Evolutionary conservation across 768 basidiomycete genomes (phyloP), one percentile per base, ranked within the genome.

Genomic region (Termitomyces sp.): DNA sequence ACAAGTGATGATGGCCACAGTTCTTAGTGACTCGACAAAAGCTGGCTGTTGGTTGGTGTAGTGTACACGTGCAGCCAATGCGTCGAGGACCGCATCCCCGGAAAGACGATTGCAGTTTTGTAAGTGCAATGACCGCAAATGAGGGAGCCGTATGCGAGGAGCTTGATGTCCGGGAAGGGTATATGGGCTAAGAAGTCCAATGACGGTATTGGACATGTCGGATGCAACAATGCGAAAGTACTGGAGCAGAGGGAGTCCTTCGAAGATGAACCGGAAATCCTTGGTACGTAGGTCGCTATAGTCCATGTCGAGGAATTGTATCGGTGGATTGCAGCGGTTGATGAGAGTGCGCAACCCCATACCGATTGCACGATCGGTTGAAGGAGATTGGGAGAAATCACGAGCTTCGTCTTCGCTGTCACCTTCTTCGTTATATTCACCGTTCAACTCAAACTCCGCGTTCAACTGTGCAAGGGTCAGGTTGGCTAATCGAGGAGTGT

Each of bases 271-370:
- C 32, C 64, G 67, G 66, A 92, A 92, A 66, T 92, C 90, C 71
- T 90, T 91, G 33, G 88, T 91, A 46, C 88, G 85, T 83, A 90
- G 85, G 71, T 91, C 90, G 54, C 86, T 85, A 63, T 85, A 87
- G 64, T 91, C 85, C 89, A 92, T 91, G 66, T 86, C 80, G 24
- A 91, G 79, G 33, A 83, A 69, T 49, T 76, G 76, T 41, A 92
- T 71, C 14, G 86, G 86, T 2, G 90, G 90, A 50, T 72, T 73
- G 56, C 79, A 85, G 10, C 86, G 81, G 9, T 71, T 65, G 33
- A 90, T 77, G 55, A 92, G 79, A 46, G 73, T 77, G 30, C 90
- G 84, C 22, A 92, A 71, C 11, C 90, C 90, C 87, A 90, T 88
- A 22, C 90, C 90, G 2, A 87, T 91, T 22, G 86, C 86, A 49